Base-by-base conservation (phyloP, 495 filamentous ascomycete genomes). In the Xylaria intraflava region DNA sequence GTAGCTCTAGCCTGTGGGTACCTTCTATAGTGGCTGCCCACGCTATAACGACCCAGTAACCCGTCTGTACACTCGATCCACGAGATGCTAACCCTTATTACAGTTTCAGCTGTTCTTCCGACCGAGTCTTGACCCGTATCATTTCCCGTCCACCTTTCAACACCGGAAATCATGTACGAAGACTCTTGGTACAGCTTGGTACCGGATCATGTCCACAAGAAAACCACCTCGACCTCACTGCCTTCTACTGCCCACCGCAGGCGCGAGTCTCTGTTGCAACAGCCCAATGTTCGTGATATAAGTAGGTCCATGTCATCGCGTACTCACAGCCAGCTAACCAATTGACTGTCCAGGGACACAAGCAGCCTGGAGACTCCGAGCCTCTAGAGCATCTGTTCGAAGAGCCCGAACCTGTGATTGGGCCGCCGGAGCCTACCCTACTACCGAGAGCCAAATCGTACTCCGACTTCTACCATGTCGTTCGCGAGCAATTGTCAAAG, bases 121-220 rank as follows among this genome's bases (percentile, higher is more conserved):
- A 1, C 17, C 4, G 16, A 5, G 11, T 38, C 27, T 9, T 38
- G 35, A 17, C 9, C 5, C 16, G 8, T 36, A n/a, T 33, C 30
- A 45, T 12, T 44, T 62, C 23, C 26, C 17, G 23, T 7, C 2
- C 23, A 11, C 20, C 10, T 16, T 19, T 4, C 35, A 17, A 16
- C 4, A 1, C 2, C 20, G 11, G 16, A 35, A 65, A 65, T 48
- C 46, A 87, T 87, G 84, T 88, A 86, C 70, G 86, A 89, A 65
- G 85, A 88, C 61, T 78, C 83, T 8, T 89, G 85, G 80, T 85
- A 88, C 67, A 82, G 76, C 52, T 80, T 84, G 59, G 80, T 83
- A 23, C 78, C 80, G 1, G 76, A 78, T 31, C 67, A 74, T 35
- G 70, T 77, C 35, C 64, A 77, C 12, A 73, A 72, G 54, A 69